Conservation (phyloP, 495 filamentous ascomycete genomes). For the Podospora pseudocomata region DNA sequence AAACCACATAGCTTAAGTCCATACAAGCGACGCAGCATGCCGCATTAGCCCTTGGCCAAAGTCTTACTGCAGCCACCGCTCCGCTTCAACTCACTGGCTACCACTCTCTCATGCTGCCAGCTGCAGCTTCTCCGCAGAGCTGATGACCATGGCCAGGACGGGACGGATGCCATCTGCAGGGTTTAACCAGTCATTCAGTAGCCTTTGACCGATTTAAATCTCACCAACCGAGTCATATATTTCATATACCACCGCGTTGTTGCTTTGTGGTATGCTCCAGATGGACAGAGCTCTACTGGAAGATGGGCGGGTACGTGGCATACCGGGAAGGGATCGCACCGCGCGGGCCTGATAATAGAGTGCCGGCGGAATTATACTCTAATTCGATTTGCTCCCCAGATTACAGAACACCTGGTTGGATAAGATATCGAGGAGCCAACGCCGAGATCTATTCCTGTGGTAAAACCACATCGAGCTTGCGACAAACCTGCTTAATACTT, state of each 20-base stretch:
- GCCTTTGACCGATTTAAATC: not conserved
- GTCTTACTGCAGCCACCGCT: not conserved
- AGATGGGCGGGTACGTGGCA: slow-evolving; percentile 10
- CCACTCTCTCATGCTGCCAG: not conserved
- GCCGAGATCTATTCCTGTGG: not conserved
- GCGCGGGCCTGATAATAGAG: not conserved
- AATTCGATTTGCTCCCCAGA: not conserved
- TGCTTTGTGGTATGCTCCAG: not conserved
- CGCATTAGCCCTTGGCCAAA: not conserved
- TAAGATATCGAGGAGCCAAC: not conserved
- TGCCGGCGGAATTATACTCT: not conserved
- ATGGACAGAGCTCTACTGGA: not conserved
- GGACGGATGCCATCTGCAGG: not conserved
- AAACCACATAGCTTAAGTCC: not conserved
- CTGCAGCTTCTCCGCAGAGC: not conserved
- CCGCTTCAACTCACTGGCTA: not conserved
- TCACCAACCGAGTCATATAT: not conserved
- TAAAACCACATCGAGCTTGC: not conserved
- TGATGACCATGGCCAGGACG: not conserved
- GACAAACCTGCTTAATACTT: not conserved
- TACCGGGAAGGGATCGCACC: not conserved
- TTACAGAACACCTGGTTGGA: not conserved
- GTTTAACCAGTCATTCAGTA: slow-evolving; percentile 1
- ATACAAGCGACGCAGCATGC: not conserved
- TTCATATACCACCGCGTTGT: not conserved